These are phyloP conservation scores for Aspergillus hortae DNA, from an alignment of 2,329 filamentous ascomycete species.

Conservation along the genomic window DNA sequence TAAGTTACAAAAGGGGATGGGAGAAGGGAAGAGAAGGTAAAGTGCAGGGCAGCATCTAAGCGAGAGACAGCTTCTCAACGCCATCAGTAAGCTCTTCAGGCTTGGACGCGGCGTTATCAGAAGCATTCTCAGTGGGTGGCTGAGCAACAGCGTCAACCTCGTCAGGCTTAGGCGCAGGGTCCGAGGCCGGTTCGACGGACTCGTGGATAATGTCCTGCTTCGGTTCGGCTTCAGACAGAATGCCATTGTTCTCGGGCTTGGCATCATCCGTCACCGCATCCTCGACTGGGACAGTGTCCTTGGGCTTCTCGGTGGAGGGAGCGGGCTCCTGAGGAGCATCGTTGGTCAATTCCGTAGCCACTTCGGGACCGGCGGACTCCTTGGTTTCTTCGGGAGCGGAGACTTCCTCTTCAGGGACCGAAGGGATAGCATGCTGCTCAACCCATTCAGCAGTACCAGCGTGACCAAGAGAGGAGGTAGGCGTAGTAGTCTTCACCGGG, in stretches of 20 bases:
- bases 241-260: background rate
- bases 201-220: background rate
- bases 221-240: background rate
- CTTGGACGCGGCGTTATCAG: background rate
- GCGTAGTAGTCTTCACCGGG: background rate
- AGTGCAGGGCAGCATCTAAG: background rate
- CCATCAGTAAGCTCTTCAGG: background rate
- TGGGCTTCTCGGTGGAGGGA: background rate
- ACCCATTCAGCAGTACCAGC: constrained; percentile 1
- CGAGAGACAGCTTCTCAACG: background rate
- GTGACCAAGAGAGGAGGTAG: background rate
- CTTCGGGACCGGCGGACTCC: background rate
- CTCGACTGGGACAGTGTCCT: background rate
- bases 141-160: background rate
- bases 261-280: background rate
- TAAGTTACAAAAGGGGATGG: background rate
- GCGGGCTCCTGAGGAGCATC: background rate
- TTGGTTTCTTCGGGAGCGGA: background rate
- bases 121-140: background rate
- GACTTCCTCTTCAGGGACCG: constrained; percentile 2
- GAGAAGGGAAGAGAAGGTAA: background rate
- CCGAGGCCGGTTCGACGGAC: background rate
- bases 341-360: background rate
- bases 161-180: background rate
- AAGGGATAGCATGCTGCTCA: constrained; percentile 4